phyloP scores from a whole-genome alignment of 805 yeast species.

The Ascoidea asiatica region DNA sequence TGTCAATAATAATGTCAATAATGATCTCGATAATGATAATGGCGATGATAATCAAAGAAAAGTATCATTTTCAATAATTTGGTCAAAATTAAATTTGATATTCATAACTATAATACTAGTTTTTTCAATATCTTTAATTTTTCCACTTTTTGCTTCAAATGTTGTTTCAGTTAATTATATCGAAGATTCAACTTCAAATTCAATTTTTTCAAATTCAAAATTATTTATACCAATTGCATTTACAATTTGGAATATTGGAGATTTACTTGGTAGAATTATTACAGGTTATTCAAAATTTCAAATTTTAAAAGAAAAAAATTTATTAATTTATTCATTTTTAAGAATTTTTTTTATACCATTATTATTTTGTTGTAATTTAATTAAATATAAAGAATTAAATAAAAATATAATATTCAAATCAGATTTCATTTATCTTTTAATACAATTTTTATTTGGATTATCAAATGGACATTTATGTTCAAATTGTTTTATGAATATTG shows the following conservation, averaged over 20 bases:
- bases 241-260: constrained; percentile 84
- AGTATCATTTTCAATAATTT: constrained; percentile 47
- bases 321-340: constrained; percentile 40
- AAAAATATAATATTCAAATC: constrained; percentile 26
- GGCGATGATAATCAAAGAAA: constrained; percentile 15
- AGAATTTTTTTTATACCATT: constrained; percentile 57
- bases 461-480: constrained; percentile 82
- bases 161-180: constrained; percentile 37
- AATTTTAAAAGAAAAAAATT: constrained; percentile 25
- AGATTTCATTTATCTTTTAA: constrained; percentile 51
- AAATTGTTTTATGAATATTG: constrained; percentile 67
- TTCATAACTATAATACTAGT: constrained; percentile 61
- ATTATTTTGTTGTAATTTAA: constrained; percentile 54
- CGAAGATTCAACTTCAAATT: too few species aligned
- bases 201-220: constrained; percentile 10
- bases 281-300: constrained; percentile 38
- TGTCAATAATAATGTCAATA: background rate
- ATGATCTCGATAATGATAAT: constrained; percentile 1
- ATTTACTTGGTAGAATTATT: constrained; percentile 59
- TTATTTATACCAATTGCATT: constrained; percentile 67
- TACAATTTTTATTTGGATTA: constrained; percentile 72
- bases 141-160: constrained; percentile 82
- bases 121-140: constrained; percentile 60
- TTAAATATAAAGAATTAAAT: constrained; percentile 23
- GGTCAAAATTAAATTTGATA: constrained; percentile 48